Evolutionary conservation across 768 basidiomycete species (phyloP).

Genomic region (Amanita subjunquillea): DNA sequence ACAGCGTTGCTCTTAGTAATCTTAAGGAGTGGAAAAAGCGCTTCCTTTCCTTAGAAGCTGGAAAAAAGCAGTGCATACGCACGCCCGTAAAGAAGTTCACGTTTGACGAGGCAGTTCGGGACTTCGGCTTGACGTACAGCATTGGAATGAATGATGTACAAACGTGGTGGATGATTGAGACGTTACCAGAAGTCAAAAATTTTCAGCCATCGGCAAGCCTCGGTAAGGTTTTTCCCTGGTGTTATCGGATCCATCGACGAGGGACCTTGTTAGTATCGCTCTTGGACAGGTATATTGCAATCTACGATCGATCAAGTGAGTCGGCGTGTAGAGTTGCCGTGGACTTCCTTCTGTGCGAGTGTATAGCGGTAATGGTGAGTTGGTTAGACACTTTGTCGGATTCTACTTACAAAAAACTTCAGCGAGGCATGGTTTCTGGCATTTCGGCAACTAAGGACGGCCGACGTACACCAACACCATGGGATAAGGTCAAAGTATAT

Average conservation of each 20-base stretch:
- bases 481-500: too few species aligned
- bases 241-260: not conserved
- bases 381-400: not conserved
- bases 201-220: slow-evolving; percentile 7
- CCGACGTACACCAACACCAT: too few species aligned
- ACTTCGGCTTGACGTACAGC: slow-evolving; percentile 4
- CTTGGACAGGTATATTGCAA: not conserved
- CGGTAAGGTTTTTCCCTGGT: slow-evolving; percentile 1
- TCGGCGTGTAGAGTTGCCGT: not conserved
- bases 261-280: not conserved
- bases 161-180: slow-evolving; percentile 6
- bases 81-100: slow-evolving; percentile 6
- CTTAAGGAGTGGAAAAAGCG: not conserved
- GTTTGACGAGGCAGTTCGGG: slow-evolving; percentile 2
- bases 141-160: not conserved
- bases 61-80: not conserved
- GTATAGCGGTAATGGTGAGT: not conserved
- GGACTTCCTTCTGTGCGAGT: not conserved
- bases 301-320: not conserved
- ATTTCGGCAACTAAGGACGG: too few species aligned
- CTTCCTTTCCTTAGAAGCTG: not conserved
- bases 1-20: not conserved
- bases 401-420: too few species aligned
- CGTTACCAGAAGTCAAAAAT: slow-evolving; percentile 4
- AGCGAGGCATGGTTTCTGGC: too few species aligned